These are phyloP conservation scores for Diplodia sapinea DNA, from an alignment of 2,329 filamentous ascomycete species.

Conservation along the genomic window DNA sequence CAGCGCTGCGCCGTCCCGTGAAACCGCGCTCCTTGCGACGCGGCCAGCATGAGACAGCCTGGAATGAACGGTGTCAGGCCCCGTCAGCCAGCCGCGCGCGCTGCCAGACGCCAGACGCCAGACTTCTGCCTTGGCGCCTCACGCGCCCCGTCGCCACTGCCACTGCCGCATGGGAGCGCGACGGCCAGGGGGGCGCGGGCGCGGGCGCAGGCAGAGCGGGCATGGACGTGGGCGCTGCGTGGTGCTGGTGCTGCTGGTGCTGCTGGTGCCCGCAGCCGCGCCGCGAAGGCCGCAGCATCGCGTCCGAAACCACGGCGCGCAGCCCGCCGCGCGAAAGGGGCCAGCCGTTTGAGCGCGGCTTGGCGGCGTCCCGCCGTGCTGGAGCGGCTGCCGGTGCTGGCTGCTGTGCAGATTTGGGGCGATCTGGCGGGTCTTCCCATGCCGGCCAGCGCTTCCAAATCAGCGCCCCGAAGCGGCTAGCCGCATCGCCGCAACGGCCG, in stretches of 20 bases:
- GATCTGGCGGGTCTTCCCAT: slow-evolving; percentile 28
- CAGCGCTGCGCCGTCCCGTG: slow-evolving; percentile 25
- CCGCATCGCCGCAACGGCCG: slow-evolving; percentile 13
- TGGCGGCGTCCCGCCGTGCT: slow-evolving; percentile 22
- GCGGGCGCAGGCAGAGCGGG: background rate
- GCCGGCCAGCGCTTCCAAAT: slow-evolving; percentile 28
- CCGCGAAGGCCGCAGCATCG: slow-evolving; percentile 18
- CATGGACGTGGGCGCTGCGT: background rate
- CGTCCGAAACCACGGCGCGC: slow-evolving; percentile 29
- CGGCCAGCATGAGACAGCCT: slow-evolving; percentile 23
- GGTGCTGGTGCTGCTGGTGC: too few species aligned
- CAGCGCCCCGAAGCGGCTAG: slow-evolving; percentile 14
- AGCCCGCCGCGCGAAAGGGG: slow-evolving; percentile 21
- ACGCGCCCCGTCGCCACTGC: background rate
- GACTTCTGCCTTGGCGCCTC: slow-evolving; percentile 10
- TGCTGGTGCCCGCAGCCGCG: background rate
- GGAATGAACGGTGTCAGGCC: slow-evolving; percentile 16
- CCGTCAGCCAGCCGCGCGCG: slow-evolving; percentile 12
- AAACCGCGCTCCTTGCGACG: slow-evolving; percentile 27
- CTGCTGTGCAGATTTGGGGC: slow-evolving; percentile 29
- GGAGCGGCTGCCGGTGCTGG: slow-evolving; percentile 25
- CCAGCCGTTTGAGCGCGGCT: slow-evolving; percentile 28
- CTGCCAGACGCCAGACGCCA: background rate
- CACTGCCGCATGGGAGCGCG: background rate
- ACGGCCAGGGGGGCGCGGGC: background rate